Evolutionary conservation across 2,329 filamentous ascomycete genomes (phyloP).

Genomic region (Beauveria bassiana): DNA sequence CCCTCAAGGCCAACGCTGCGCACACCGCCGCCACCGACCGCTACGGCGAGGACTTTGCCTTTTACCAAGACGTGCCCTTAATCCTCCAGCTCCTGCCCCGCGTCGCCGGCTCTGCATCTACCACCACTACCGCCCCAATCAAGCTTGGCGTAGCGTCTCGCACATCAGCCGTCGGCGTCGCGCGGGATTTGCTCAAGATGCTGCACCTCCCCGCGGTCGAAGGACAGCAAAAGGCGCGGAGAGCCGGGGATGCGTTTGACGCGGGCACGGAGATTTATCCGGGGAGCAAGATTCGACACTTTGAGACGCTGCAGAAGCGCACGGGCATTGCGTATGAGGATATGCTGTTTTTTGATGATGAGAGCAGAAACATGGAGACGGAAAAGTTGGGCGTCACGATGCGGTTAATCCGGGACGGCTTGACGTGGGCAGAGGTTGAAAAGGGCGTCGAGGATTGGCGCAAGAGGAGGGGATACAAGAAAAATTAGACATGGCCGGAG

Average conservation of each 20-base stretch:
- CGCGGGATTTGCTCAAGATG: constrained; percentile 69
- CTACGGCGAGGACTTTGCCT: constrained; percentile 58
- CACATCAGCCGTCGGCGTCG: constrained; percentile 72
- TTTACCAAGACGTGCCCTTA: constrained; percentile 62
- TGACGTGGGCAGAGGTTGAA: constrained; percentile 70
- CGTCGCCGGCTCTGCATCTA: constrained; percentile 13
- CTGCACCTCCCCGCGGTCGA: constrained; percentile 45
- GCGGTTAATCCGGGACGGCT: constrained; percentile 71
- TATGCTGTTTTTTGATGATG: constrained; percentile 96
- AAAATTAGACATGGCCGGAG: not conserved
- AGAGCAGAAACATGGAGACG: constrained; percentile 78
- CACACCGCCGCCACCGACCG: constrained; percentile 42
- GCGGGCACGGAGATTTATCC: constrained; percentile 62
- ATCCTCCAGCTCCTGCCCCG: constrained; percentile 53
- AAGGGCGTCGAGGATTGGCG: constrained; percentile 76
- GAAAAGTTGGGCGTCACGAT: constrained; percentile 74
- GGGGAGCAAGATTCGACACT: constrained; percentile 77
- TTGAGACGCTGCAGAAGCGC: constrained; percentile 61
- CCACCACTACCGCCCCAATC: constrained; percentile 18
- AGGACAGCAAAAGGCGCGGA: constrained; percentile 26
- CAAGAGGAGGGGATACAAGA: constrained; percentile 49
- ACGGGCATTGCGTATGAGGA: constrained; percentile 68
- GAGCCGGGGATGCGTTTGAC: constrained; percentile 53
- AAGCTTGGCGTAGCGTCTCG: constrained; percentile 69
- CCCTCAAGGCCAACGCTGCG: constrained; percentile 46